Evolutionary conservation across 164 flowering plant genomes (phyloP), one percentile per base, ranked within the genome.

Genomic region (Macadamia tetraphylla): DNA sequence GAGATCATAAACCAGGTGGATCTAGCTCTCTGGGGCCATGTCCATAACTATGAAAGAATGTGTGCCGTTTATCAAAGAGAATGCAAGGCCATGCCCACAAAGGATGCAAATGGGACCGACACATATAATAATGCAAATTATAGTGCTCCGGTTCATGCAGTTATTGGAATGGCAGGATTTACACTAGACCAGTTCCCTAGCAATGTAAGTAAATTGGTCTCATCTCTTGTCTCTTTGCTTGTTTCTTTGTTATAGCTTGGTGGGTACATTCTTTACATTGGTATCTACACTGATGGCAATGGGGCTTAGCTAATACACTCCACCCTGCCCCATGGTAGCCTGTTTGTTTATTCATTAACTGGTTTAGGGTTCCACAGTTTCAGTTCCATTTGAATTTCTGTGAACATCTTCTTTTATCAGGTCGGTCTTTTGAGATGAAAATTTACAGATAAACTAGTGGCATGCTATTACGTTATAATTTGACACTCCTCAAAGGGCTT

Each of bases 1-100:
- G 9, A 53, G 62, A 53, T 9, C 6, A 61, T 67, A 60, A 75
- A 64, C 9, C 65, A 91, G 94, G 97, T 88, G 68, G 89, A 92
- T 77, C 64, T 92, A 58, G 96, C 56, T 64, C 80, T 92, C 0
- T 87, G 86, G 69, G 98, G 96, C 0, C 98, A 92, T 73, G 96
- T 92, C 17, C 98, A 35, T 35, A 35, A 35, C 40, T 35, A 35
- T 35, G 40, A 35, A 35, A 35, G 40, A 35, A 35, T 5, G 90
- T 90, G 98, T 66, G 81, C 85, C 1, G 77, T 92, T 10, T 86
- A 85, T 62, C 66, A 77, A 60, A 57, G 52, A 0, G 12, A 77
- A 3, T 92, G 94, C 78, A 71, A 68, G 55, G 83, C 74, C 55
- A 78, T 85, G 88, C 98, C 98, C 35, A 67, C 42, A 4, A 87